Evolutionary conservation across 2,329 filamentous ascomycete species (phyloP), one percentile per base, ranked within the genome.

Genomic region (Penicillium sp.): DNA sequence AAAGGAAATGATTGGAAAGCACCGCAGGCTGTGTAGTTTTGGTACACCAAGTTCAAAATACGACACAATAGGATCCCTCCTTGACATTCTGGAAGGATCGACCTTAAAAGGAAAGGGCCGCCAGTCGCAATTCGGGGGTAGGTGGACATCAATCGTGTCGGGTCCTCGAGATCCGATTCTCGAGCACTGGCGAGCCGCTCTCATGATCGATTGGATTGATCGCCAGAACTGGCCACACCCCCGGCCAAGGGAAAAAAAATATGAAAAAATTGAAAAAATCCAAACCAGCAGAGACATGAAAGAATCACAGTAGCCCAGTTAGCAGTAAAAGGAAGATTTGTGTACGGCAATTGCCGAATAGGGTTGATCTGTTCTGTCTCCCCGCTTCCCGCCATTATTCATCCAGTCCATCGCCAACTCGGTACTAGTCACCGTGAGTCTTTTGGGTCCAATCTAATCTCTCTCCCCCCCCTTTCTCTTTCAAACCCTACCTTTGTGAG

Each of bases 341-440:
- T 43, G 47, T 54, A 53, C 50, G 51, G 54, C 56, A 44, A 54
- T 49, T 46, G 42, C 53, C 51, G 47, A 56, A 50, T 56, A 54
- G 51, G 53, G 53, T 54, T 54, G 43, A 35, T 32, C 29, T 36
- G 39, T 47, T 56, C 53, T 56, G 48, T 56, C 53, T 56, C 53
- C 55, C 55, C 54, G 48, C 42, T 43, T 32, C 24, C 25, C 54
- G 42, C 42, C 42, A 43, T 54, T 44, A 43, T 45, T 39, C 41
- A 34, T 33, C 34, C 29, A 11, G 11, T 32, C 29, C 29, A 32
- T 49, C 46, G 46, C 47, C 35, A 48, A 33, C 40, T 27, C 36
- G 18, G 29, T 13, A 24, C 29, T 32, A 29, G 18, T 18, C 3
- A 18, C 18, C 1, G 18, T 18, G 18, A 18, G 24, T 8, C 36